Percentiles rank a stretch among this genome's conserved stretches.
Evolutionary conservation across 176 grass and related monocot genomes (phyloP).

Genomic region (Juncus inflexus): DNA sequence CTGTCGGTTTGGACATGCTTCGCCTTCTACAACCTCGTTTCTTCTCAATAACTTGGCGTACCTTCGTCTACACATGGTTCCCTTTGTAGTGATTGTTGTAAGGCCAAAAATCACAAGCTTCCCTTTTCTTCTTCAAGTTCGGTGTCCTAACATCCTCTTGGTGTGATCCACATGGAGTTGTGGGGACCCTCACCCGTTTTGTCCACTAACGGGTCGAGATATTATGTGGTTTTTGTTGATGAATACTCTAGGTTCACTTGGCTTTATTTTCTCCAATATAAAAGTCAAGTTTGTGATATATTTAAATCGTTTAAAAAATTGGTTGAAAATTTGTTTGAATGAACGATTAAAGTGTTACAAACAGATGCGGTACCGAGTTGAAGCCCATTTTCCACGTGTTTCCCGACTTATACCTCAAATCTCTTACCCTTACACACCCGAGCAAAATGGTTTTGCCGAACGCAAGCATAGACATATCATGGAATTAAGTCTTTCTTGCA

Average conservation of each 20-base stretch:
- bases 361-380: constrained; percentile 2
- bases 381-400: too few relatives aligned
- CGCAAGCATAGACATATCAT: constrained; percentile 12
- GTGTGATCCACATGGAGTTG: background rate
- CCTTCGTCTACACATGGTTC: too few relatives aligned
- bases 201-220: background rate
- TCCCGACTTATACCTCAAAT: background rate
- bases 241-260: background rate
- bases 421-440: background rate
- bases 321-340: background rate
- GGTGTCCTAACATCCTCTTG: too few relatives aligned
- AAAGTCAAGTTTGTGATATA: background rate
- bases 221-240: constrained; percentile 5
- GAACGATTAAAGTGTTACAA: background rate
- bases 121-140: too few relatives aligned
- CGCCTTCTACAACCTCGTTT: too few relatives aligned
- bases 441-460: constrained; percentile 3
- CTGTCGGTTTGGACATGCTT: too few relatives aligned
- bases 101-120: too few relatives aligned
- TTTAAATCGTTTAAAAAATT: background rate
- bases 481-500: background rate
- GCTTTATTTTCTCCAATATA: background rate
- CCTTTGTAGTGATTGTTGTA: too few relatives aligned
- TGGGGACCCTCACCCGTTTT: background rate
- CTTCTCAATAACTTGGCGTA: too few relatives aligned